Conservation (phyloP, 2,329 filamentous ascomycete species). For the Aspergillus intermedius region DNA sequence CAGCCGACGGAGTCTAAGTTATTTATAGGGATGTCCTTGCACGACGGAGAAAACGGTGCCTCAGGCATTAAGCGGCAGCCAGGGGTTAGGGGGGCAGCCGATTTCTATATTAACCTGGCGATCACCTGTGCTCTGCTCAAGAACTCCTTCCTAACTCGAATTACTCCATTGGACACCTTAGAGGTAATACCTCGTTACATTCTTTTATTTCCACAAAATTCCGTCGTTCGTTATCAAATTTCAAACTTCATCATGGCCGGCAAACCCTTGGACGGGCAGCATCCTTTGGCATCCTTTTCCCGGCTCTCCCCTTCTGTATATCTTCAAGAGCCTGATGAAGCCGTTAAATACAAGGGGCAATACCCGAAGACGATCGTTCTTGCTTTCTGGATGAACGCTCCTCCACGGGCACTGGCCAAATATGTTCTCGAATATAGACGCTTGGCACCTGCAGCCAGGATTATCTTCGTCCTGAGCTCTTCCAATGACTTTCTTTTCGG, state of each 20-base stretch:
- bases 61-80: no score
- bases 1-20: no score
- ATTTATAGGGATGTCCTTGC: no score
- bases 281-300: conserved; percentile 24
- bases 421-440: conserved; percentile 41
- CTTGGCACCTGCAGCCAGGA: conserved; percentile 38
- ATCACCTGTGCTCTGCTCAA: no score
- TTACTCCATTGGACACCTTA: no score
- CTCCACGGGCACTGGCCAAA: conserved; percentile 39
- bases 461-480: conserved; percentile 36
- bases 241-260: conserved; percentile 5
- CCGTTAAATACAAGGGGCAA: conserved; percentile 3
- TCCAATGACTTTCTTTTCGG: conserved; percentile 29
- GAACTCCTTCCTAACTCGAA: no score
- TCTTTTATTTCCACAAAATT: no score
- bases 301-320: conserved; percentile 35
- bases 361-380: conserved; percentile 36
- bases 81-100: no score
- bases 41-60: no score
- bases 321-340: conserved; percentile 27
- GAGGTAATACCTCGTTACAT: no score
- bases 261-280: conserved; percentile 1
- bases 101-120: no score
- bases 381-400: conserved; percentile 46
- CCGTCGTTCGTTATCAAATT: not conserved